A percentile compares a stretch with the other conserved stretches of the same genome.
These are phyloP conservation scores for Eutrema salsugineum DNA, from an alignment of 441 rosid genomes.

Conservation along the genomic window DNA sequence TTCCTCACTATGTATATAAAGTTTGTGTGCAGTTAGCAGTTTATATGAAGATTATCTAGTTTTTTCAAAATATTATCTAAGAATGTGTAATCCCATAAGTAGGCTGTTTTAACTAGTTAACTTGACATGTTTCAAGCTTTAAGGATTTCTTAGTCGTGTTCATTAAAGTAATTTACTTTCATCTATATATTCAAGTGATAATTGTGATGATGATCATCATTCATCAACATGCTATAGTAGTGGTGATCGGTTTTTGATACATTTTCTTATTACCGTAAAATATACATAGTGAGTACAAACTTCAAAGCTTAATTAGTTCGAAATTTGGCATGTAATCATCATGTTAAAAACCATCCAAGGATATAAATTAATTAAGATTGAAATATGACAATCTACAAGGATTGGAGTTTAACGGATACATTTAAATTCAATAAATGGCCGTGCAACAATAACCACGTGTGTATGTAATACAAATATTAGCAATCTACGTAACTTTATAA, in stretches of 20 bases:
- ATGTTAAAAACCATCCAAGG: background rate
- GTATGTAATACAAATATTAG: background rate
- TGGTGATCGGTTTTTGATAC: background rate
- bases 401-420: background rate
- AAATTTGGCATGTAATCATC: background rate
- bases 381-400: background rate
- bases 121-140: background rate
- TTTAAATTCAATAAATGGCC: background rate
- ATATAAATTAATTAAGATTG: background rate
- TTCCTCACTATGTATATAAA: background rate
- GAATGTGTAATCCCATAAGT: background rate
- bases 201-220: background rate
- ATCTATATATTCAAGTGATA: background rate
- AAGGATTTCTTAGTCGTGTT: background rate
- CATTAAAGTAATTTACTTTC: background rate
- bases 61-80: background rate
- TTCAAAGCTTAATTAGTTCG: background rate
- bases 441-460: background rate
- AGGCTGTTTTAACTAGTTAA: background rate
- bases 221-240: background rate
- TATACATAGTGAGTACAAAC: background rate
- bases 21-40: background rate
- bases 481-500: conserved; percentile 4
- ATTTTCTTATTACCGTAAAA: background rate
- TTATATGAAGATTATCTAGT: background rate